Base-by-base conservation (phyloP, 208 protist species). In the Acanthamoeba healyi region DNA sequence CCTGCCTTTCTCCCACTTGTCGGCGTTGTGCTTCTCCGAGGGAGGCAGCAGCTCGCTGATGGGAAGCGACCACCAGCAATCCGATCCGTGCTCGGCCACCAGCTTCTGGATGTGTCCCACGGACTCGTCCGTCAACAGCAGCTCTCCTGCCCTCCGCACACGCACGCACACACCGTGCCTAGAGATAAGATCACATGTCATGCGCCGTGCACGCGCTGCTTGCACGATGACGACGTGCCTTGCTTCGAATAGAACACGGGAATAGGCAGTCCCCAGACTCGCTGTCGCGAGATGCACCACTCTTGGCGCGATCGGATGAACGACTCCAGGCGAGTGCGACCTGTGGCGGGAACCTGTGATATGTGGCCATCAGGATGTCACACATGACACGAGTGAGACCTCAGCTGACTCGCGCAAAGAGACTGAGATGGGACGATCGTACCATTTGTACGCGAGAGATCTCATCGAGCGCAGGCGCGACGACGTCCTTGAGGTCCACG, bases 211-310 rank as follows among this genome's bases (percentile, higher is more conserved):
- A 15, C 63, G 63, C n/a, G 63, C 32, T 32, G 15, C 4, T 40
- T 49, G 32, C 26, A 14, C 17, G 10, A 24, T 74, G 65, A 10
- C 0, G 42, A 54, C n/a, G 29, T 19, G 15, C 29, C 44, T 42
- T 86, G 29, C 7, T 40, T 10, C 7, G 82, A 3, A 95, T 61
- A 6, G 81, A 86, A 87, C 5, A 88, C 79, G 12, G 46, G 70
- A 6, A 98, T 98, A 19, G 98, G 98, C 15, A 98, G 96, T 87
- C 98, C 98, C 98, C 98, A 98, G 0, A 88, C 74, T 15, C 98
- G 63, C 94, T 98, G 98, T 26, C 98, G 81, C 26, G 95, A 97
- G 26, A 98, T 98, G 93, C 98, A 98, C 98, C 98, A 98, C 81
- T 98, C 97, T 24, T 74, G 70, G 63, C 98, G 94, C 2, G 32